A percentile compares a stretch with the other conserved stretches of the same genome.
These are phyloP conservation scores for Byssoonygena ceratinophila DNA, from an alignment of 2,329 filamentous ascomycete genomes.

Conservation along the genomic window DNA sequence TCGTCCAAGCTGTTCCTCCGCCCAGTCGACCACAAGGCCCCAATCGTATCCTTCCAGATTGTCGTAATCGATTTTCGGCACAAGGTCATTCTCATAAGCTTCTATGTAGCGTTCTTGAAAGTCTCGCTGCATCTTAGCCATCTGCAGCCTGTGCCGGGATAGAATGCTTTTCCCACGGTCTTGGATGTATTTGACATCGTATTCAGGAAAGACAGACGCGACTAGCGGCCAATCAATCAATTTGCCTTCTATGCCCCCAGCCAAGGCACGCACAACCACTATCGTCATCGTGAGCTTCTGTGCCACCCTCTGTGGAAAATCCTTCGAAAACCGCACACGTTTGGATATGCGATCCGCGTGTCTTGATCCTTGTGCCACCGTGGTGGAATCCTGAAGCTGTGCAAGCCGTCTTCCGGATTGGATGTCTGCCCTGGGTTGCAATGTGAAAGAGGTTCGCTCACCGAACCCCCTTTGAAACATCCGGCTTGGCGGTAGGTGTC, in stretches of 20 bases:
- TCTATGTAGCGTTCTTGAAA: conserved; percentile 39
- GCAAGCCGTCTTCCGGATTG: conserved; percentile 11
- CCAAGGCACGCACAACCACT: conserved; percentile 36
- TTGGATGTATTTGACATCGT: conserved; percentile 31
- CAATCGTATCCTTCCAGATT: conserved; percentile 39
- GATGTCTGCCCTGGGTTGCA: background rate
- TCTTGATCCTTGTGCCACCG: background rate
- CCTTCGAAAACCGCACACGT: background rate
- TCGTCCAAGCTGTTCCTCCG: conserved; percentile 32
- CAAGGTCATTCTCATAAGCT: conserved; percentile 35
- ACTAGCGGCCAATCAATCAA: conserved; percentile 40
- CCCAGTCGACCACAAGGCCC: conserved; percentile 40
- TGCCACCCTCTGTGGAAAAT: conserved; percentile 8
- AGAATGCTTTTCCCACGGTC: conserved; percentile 31
- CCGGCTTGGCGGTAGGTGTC: background rate
- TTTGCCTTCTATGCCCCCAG: conserved; percentile 35
- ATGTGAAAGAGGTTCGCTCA: background rate
- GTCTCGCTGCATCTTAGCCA: conserved; percentile 37
- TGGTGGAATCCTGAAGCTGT: conserved; percentile 6
- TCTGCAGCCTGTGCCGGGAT: conserved; percentile 30
- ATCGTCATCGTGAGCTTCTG: conserved; percentile 35
- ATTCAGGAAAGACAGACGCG: conserved; percentile 32
- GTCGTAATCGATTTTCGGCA: conserved; percentile 37
- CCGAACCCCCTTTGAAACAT: background rate
- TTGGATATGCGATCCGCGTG: conserved; percentile 5